A percentile compares a stretch with the other conserved stretches of the same genome.
phyloP scores from a whole-genome alignment of 2,329 filamentous ascomycete species.

The Fusarium palustre region DNA sequence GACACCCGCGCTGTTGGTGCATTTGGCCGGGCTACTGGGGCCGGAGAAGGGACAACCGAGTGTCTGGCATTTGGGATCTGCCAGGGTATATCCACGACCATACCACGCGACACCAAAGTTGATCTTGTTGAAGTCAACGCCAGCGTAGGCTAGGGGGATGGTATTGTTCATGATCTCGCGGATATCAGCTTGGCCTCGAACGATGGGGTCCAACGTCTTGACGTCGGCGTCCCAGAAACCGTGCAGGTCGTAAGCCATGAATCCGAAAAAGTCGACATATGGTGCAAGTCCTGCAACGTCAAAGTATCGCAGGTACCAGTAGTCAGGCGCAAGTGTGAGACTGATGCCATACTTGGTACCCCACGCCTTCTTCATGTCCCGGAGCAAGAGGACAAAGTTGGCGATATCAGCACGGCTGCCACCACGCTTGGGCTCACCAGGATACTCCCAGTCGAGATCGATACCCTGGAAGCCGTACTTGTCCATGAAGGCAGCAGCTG shows the following conservation, averaged over 20 bases:
- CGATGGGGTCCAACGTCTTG: slow-evolving; percentile 45
- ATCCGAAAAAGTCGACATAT: slow-evolving; percentile 53
- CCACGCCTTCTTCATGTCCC: slow-evolving; percentile 48
- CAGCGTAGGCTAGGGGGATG: slow-evolving; percentile 55
- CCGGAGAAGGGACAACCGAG: slow-evolving; percentile 44
- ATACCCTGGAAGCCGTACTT: slow-evolving; percentile 49
- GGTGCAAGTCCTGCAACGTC: slow-evolving; percentile 52
- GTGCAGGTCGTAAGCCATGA: slow-evolving; percentile 58
- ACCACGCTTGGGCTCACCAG: slow-evolving; percentile 50
- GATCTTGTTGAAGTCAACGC: slow-evolving; percentile 55
- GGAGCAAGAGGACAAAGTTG: slow-evolving; percentile 53
- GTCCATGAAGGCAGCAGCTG: slow-evolving; percentile 38
- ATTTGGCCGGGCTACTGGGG: slow-evolving; percentile 33
- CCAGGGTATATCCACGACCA: slow-evolving; percentile 57
- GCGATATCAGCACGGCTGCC: slow-evolving; percentile 51
- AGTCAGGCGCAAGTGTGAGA: slow-evolving; percentile 50
- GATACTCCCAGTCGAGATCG: slow-evolving; percentile 63
- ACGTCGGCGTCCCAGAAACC: slow-evolving; percentile 56
- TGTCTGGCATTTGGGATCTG: slow-evolving; percentile 43
- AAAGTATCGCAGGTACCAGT: slow-evolving; percentile 54
- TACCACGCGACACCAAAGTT: slow-evolving; percentile 62
- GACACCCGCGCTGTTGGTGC: slow-evolving; percentile 47
- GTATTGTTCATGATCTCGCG: slow-evolving; percentile 54
- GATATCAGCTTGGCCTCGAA: slow-evolving; percentile 57
- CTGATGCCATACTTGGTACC: slow-evolving; percentile 56